phyloP scores from a whole-genome alignment of 2,329 filamentous ascomycete genomes.

The Cadophora gregata region DNA sequence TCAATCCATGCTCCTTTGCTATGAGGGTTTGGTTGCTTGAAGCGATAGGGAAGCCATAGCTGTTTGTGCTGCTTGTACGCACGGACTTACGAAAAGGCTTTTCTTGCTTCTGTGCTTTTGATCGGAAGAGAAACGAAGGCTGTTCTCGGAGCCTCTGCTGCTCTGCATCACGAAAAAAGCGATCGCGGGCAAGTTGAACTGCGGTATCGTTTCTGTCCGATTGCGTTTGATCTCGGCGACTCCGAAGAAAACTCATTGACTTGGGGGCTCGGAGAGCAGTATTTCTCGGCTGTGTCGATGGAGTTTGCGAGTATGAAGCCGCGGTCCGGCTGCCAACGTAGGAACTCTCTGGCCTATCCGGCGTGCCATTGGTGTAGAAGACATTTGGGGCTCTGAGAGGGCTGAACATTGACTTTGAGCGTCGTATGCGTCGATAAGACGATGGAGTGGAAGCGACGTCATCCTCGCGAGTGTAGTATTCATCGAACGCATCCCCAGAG shows the following conservation, averaged over 20 bases:
- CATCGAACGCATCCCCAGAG: slow-evolving; percentile 47
- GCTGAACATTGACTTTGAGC: slow-evolving; percentile 61
- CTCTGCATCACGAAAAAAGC: slow-evolving; percentile 46
- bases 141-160: slow-evolving; percentile 49
- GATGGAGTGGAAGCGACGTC: slow-evolving; percentile 54
- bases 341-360: slow-evolving; percentile 29
- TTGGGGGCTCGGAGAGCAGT: slow-evolving; percentile 53
- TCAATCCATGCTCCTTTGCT: slow-evolving; percentile 49
- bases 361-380: slow-evolving; percentile 42
- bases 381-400: slow-evolving; percentile 38
- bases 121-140: slow-evolving; percentile 53
- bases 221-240: slow-evolving; percentile 35
- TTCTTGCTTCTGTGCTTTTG: slow-evolving; percentile 43
- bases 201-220: slow-evolving; percentile 45
- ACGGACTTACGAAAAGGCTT: slow-evolving; percentile 56
- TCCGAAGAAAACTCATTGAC: slow-evolving; percentile 60
- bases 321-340: slow-evolving; percentile 23
- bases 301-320: slow-evolving; percentile 28
- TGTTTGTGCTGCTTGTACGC: slow-evolving; percentile 51
- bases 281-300: slow-evolving; percentile 37
- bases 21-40: slow-evolving; percentile 32
- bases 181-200: slow-evolving; percentile 47
- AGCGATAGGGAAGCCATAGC: slow-evolving; percentile 44
- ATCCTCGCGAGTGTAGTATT: slow-evolving; percentile 56
- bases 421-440: slow-evolving; percentile 57